These are phyloP conservation scores for Stentor coeruleus DNA, from an alignment of 73 alveolate genomes.

Conservation along the genomic window DNA sequence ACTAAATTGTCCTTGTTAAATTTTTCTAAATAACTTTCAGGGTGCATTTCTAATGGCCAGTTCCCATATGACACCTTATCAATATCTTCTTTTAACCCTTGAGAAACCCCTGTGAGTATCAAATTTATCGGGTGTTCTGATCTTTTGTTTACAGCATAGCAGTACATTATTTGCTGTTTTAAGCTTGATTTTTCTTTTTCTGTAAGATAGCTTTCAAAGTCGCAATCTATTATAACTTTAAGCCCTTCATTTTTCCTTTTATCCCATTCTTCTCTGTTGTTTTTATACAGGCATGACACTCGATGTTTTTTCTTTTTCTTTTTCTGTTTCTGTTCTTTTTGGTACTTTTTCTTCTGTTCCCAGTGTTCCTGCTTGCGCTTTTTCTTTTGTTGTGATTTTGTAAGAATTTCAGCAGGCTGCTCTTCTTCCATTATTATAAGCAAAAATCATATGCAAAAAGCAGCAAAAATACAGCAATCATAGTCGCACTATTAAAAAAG, in stretches of 20 bases:
- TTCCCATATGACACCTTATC: constrained; percentile 49
- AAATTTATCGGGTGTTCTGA: constrained; percentile 70
- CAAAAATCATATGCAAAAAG: too few relatives aligned
- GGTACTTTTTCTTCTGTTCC: constrained; percentile 37
- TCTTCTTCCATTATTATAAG: too few relatives aligned
- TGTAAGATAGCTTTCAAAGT: constrained; percentile 72
- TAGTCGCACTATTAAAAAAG: too few relatives aligned
- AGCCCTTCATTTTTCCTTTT: constrained; percentile 20
- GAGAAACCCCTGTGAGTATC: constrained; percentile 55
- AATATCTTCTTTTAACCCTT: constrained; percentile 36
- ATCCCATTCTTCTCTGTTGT: constrained; percentile 19
- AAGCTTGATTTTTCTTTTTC: constrained; percentile 70
- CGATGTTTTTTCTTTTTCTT: constrained; percentile 39
- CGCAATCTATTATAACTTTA: constrained; percentile 80
- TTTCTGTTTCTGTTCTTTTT: constrained; percentile 39
- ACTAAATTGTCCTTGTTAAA: constrained; percentile 56
- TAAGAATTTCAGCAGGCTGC: too few relatives aligned
- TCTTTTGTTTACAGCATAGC: constrained; percentile 68
- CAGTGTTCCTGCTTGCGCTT: constrained; percentile 36
- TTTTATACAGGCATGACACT: constrained; percentile 2
- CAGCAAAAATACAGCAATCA: too few relatives aligned
- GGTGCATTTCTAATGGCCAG: constrained; percentile 57
- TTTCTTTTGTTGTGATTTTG: constrained; percentile 54
- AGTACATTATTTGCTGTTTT: constrained; percentile 64
- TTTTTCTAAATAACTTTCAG: constrained; percentile 42